Percentiles rank a stretch among this genome's conserved stretches.
Conservation (phyloP, 1,284 basidiomycete species). For the Pseudozyma sp. region DNA sequence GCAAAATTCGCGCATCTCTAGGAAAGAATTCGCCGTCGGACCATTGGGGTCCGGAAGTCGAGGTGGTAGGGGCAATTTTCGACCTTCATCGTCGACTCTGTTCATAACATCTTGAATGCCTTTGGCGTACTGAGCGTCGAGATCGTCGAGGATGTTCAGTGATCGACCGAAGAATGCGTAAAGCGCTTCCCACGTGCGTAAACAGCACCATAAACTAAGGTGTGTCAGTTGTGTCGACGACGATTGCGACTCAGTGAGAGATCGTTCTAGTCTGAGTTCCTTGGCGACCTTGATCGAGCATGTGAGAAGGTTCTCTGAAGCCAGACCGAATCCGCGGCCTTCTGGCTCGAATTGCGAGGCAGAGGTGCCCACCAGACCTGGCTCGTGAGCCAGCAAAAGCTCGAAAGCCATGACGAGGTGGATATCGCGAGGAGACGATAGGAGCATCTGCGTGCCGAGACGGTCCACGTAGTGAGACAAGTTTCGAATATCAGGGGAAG, state of each 20-base stretch:
- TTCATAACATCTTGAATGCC: not conserved
- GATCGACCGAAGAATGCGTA: slow-evolving; percentile 16
- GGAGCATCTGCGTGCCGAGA: slow-evolving; percentile 24
- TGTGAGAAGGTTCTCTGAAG: slow-evolving; percentile 34
- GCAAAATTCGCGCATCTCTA: slow-evolving; percentile 21
- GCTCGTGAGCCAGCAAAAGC: slow-evolving; percentile 32
- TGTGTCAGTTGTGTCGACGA: slow-evolving; percentile 1
- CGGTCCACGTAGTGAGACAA: slow-evolving; percentile 22
- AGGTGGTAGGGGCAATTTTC: slow-evolving; percentile 6
- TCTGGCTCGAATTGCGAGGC: slow-evolving; percentile 23
- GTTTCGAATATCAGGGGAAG: slow-evolving; percentile 14
- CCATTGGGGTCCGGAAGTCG: slow-evolving; percentile 12
- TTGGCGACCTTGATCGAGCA: slow-evolving; percentile 25
- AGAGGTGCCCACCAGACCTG: slow-evolving; percentile 29
- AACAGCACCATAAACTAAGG: slow-evolving; percentile 28
- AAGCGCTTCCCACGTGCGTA: slow-evolving; percentile 16
- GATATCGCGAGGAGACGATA: slow-evolving; percentile 23
- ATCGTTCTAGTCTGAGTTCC: slow-evolving; percentile 21
- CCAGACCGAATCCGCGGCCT: slow-evolving; percentile 23
- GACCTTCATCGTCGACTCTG: slow-evolving; percentile 19
- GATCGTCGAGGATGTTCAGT: slow-evolving; percentile 3
- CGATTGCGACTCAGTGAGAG: not conserved
- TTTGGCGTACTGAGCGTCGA: slow-evolving; percentile 1
- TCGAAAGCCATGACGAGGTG: slow-evolving; percentile 34
- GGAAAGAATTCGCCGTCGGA: not conserved